Base-by-base conservation (phyloP, 306 rosid species). In the Quercus aquifolioides region DNA sequence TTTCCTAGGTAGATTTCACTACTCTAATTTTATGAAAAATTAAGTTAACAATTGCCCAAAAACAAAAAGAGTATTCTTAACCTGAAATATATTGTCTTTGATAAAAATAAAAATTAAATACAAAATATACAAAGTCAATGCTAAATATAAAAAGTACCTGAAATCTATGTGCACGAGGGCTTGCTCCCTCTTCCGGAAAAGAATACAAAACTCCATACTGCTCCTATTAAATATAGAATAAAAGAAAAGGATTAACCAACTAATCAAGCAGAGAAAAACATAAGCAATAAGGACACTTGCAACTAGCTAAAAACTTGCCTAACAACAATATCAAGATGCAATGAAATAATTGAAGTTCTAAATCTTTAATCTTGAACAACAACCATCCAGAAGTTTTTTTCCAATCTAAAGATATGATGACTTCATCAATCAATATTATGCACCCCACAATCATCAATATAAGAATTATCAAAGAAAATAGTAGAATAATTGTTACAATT, bases 131-230 rank as follows among this genome's bases (percentile, higher is more conserved):
- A 38, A 80, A 71, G 43, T 65, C 41, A 14, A 18, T 13, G 51
- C 64, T 54, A 35, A 63, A 82, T 51, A 81, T 23, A 67, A 81
- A 73, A 85, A 69, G 73, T 88, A 95, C 99, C 97, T 92, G 94
- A 86, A 86, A 90, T 86, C 97, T 88, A 81, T 88, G 89, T 71
- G 65, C 86, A 75, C 33, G 89, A 87, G 97, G 80, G 82, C 86
- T 84, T 76, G 83, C 77, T 78, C 84, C 85, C 75, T 73, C 81
- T 82, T 85, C 88, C 33, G 78, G 81, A 75, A 74, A 83, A 78
- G 87, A 88, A 78, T 69, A 86, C 28, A 80, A 70, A 73, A 92
- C 73, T 55, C 94, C 94, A 81, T 86, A 92, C 69, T 80, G 88
- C 60, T 84, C 97, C 99, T 92, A 85, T 58, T 62, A 87, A 60